Percentiles rank a stretch among this genome's conserved stretches.
These are phyloP conservation scores for Sporothrix curviconia DNA, from an alignment of 2,329 filamentous ascomycete genomes.

Conservation along the genomic window DNA sequence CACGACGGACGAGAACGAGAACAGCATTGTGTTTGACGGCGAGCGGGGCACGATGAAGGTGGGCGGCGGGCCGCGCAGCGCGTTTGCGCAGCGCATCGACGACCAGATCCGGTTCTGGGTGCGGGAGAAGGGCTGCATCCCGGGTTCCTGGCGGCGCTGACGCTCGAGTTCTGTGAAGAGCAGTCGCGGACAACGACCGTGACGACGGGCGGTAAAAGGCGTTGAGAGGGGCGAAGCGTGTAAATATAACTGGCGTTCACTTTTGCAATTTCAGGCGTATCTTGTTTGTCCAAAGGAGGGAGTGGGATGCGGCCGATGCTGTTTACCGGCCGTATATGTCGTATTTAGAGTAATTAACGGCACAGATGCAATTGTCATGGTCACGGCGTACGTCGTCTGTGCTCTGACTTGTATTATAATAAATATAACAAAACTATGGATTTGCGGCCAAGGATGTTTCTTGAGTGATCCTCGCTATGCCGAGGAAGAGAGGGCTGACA, in stretches of 20 bases:
- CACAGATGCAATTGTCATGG: neutral
- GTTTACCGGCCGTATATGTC: too few relatives aligned
- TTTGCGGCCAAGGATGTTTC: neutral
- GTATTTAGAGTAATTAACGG: neutral
- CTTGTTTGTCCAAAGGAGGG: too few relatives aligned
- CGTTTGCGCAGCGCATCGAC: conserved; percentile 77
- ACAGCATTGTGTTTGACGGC: conserved; percentile 78
- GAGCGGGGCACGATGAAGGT: conserved; percentile 98
- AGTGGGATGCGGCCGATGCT: too few relatives aligned
- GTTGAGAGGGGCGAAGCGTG: neutral
- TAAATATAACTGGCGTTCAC: neutral
- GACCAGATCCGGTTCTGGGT: conserved; percentile 95
- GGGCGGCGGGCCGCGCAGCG: conserved; percentile 76
- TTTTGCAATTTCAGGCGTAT: too few relatives aligned
- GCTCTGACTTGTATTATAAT: neutral
- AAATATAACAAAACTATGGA: neutral
- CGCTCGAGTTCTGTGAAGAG: conserved; percentile 87
- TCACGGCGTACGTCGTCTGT: neutral
- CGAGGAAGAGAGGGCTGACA: neutral
- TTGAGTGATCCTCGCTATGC: neutral
- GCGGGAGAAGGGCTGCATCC: conserved; percentile 84
- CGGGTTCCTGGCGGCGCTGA: conserved; percentile 84
- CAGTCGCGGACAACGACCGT: conserved; percentile 27
- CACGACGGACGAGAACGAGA: conserved; percentile 60
- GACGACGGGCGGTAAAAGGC: neutral